A percentile compares a stretch with the other conserved stretches of the same genome.
phyloP scores from a whole-genome alignment of 1,284 basidiomycete species.

The Agroathelia rolfsii region DNA sequence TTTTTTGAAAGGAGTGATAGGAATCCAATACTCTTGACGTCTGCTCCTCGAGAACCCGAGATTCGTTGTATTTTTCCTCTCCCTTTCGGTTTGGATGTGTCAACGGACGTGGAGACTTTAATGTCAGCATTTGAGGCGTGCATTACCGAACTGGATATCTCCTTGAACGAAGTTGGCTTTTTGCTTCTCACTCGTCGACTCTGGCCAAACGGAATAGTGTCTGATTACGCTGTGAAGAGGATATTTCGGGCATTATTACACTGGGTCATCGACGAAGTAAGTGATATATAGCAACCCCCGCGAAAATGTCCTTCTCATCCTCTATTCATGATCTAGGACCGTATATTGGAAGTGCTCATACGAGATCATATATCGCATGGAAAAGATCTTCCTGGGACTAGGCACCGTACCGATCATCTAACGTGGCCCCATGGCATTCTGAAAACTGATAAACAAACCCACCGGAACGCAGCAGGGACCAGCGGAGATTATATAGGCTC shows the following conservation, averaged over 20 bases:
- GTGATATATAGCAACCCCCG: constrained; percentile 10
- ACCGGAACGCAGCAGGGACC: no score
- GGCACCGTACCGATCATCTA: constrained; percentile 28
- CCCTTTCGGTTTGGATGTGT: constrained; percentile 61
- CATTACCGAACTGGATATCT: constrained; percentile 58
- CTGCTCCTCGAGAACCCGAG: constrained; percentile 18
- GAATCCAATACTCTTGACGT: constrained; percentile 27
- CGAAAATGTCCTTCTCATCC: not conserved
- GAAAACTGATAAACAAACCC: no score
- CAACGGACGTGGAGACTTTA: constrained; percentile 61
- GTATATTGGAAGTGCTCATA: constrained; percentile 48
- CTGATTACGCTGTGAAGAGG: constrained; percentile 52
- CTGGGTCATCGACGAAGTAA: constrained; percentile 61
- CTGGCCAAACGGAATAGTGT: constrained; percentile 64
- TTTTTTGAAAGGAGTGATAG: constrained; percentile 42
- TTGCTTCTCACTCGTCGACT: constrained; percentile 53
- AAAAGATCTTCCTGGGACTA: constrained; percentile 53
- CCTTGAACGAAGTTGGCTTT: constrained; percentile 65
- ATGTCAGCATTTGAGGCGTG: constrained; percentile 64
- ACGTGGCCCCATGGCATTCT: constrained; percentile 50
- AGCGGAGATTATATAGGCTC: constrained; percentile 54
- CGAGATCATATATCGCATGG: constrained; percentile 51
- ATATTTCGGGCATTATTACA: constrained; percentile 41
- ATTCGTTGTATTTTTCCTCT: constrained; percentile 49
- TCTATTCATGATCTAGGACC: constrained; percentile 35